These are phyloP conservation scores for Powellomyces hirtus DNA, from an alignment of 192 early-diverging fungal species.

Conservation along the genomic window DNA sequence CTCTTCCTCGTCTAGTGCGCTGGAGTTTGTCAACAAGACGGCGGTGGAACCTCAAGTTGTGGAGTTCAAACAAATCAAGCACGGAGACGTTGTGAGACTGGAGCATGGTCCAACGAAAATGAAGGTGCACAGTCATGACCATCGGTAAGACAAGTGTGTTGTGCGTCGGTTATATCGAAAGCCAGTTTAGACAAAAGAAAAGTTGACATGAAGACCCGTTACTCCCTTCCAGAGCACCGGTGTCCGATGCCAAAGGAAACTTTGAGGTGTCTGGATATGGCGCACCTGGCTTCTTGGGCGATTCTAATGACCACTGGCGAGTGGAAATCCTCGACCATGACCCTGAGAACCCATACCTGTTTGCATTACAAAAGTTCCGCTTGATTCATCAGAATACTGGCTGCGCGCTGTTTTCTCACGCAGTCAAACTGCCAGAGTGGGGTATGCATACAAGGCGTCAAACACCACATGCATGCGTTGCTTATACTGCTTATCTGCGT, in stretches of 20 bases:
- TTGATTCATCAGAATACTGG: slow-evolving; percentile 76
- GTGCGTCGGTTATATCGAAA: no score
- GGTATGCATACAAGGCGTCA: slow-evolving; percentile 25
- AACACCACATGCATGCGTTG: background rate
- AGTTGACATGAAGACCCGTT: background rate
- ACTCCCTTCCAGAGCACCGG: slow-evolving; percentile 27
- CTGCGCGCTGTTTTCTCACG: slow-evolving; percentile 76
- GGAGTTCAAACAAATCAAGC: slow-evolving; percentile 34
- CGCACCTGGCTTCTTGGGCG: slow-evolving; percentile 65
- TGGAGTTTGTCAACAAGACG: slow-evolving; percentile 33
- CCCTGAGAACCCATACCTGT: slow-evolving; percentile 53
- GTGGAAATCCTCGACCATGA: slow-evolving; percentile 71
- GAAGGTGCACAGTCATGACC: slow-evolving; percentile 48
- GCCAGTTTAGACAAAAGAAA: no score
- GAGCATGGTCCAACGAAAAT: slow-evolving; percentile 44
- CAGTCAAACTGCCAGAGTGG: slow-evolving; percentile 81
- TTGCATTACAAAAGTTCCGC: slow-evolving; percentile 63
- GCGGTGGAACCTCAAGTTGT: slow-evolving; percentile 20
- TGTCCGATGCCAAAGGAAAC: slow-evolving; percentile 45
- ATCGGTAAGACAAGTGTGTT: slow-evolving; percentile 18
- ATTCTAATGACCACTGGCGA: slow-evolving; percentile 90
- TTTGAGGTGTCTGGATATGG: slow-evolving; percentile 57
- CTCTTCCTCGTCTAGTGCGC: background rate
- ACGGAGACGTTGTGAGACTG: slow-evolving; percentile 80
- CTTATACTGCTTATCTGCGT: background rate